Conservation (phyloP, 176 grass and related monocot species). For the Ensete glaucum region DNA sequence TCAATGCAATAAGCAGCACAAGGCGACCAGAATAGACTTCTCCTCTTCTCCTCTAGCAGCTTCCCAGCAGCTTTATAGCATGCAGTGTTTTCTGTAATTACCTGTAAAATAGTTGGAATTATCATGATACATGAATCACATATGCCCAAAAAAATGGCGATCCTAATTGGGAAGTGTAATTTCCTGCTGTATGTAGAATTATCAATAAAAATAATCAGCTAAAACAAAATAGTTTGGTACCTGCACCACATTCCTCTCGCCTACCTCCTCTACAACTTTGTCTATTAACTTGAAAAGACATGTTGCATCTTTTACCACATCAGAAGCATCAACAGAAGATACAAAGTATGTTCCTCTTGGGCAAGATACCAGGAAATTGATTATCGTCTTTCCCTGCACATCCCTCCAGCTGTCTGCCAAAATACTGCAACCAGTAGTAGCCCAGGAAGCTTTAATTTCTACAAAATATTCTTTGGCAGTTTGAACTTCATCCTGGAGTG, state of each 20-base stretch:
- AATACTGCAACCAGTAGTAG: constrained; percentile 28
- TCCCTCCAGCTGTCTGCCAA: constrained; percentile 28
- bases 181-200: not conserved
- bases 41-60: constrained; percentile 30
- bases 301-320: constrained; percentile 13
- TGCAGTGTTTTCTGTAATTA: constrained; percentile 26
- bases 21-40: constrained; percentile 28
- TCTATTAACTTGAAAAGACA: constrained; percentile 27
- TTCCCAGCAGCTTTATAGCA: constrained; percentile 27
- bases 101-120: constrained; percentile 11
- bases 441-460: constrained; percentile 31
- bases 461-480: constrained; percentile 11
- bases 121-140: not conserved
- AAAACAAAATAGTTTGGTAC: constrained; percentile 7
- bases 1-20: constrained; percentile 24
- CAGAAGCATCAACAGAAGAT: constrained; percentile 24
- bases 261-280: constrained; percentile 20
- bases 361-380: constrained; percentile 29
- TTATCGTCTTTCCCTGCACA: constrained; percentile 21
- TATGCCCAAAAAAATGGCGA: not conserved
- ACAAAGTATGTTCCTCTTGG: constrained; percentile 22
- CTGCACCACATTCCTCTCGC: constrained; percentile 28
- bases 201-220: not conserved
- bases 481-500: constrained; percentile 23
- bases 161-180: not conserved